Evolutionary conservation across 768 basidiomycete genomes (phyloP).

Genomic region (Dictyophora rubrovolvata): DNA sequence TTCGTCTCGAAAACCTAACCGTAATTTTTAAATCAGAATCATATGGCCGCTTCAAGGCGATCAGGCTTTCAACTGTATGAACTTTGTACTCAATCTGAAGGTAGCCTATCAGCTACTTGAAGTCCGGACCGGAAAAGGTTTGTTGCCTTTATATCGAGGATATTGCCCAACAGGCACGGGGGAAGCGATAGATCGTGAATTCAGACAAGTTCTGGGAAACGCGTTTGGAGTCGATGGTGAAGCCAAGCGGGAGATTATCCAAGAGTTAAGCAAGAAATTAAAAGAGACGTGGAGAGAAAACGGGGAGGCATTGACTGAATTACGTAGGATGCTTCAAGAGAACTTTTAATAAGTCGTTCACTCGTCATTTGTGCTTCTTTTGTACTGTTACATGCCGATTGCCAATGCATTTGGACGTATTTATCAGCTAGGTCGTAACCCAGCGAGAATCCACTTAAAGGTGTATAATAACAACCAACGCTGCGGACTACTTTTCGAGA

Average conservation of each 20-base stretch:
- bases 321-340: neutral
- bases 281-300: neutral
- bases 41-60: conserved; percentile 20
- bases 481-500: too few relatives aligned
- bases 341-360: neutral
- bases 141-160: conserved; percentile 13
- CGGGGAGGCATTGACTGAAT: conserved; percentile 2
- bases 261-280: conserved; percentile 3
- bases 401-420: too few relatives aligned
- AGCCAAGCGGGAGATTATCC: conserved; percentile 16
- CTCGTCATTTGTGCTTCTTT: too few relatives aligned
- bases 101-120: conserved; percentile 13
- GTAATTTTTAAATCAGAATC: conserved; percentile 13
- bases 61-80: conserved; percentile 16
- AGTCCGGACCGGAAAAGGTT: conserved; percentile 14
- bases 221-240: conserved; percentile 18
- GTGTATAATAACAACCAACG: too few relatives aligned
- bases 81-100: conserved; percentile 12
- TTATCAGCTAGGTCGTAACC: too few relatives aligned
- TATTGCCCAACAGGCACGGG: conserved; percentile 14
- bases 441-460: too few relatives aligned
- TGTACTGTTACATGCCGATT: too few relatives aligned
- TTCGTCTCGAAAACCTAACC: neutral
- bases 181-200: conserved; percentile 16
- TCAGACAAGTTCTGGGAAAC: conserved; percentile 11